Base-by-base conservation (phyloP, 2,329 filamentous ascomycete species). In the Clonostachys sp. region DNA sequence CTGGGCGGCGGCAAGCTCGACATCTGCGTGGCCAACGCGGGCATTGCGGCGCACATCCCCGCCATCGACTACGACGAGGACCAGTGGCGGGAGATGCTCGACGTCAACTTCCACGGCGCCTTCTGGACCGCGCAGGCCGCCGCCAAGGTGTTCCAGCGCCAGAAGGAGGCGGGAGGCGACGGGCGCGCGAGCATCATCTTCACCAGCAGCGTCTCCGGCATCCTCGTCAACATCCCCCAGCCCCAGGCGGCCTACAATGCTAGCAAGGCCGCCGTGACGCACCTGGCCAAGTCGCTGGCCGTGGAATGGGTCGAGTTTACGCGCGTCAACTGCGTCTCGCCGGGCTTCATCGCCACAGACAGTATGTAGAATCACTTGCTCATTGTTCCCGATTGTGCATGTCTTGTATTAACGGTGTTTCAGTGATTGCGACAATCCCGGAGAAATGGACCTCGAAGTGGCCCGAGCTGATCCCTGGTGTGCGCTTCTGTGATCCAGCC, bases 241-340 rank as follows among this genome's bases (percentile, higher is more conserved):
- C 53, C 60, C 51, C 66, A 57, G 60, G 68, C 56, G 46, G 66
- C 64, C 3, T 72, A 71, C 46, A 72, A 72, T 49, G 61, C 68
- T 4, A 66, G 62, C 42, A 72, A 72, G 49, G 68, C 67, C 1
- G 70, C 61, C 0, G 64, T 66, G 1, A 57, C 68, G 2, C 67
- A 69, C 36, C 53, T 72, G 12, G 78, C 77, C 68, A 82, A 79
- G 61, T 83, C 77, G 34, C 67, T 89, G 20, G 83, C 84, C 1
- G 77, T 88, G n/a, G 86, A 89, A 63, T 89, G 85, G 84, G 77
- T 83, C 9, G 78, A 76, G 44, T 87, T 85, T 58, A 85, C 84
- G 3, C 74, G 86, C 30, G 80, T 77, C 49, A 89, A 89, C 62
- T 78, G 76, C n/a, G 68, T 89, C 38, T 86, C 80, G 2, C 85